Evolutionary conservation across 306 rosid species (phyloP), one percentile per base, ranked within the genome.

Genomic region (Prosopis cineraria): DNA sequence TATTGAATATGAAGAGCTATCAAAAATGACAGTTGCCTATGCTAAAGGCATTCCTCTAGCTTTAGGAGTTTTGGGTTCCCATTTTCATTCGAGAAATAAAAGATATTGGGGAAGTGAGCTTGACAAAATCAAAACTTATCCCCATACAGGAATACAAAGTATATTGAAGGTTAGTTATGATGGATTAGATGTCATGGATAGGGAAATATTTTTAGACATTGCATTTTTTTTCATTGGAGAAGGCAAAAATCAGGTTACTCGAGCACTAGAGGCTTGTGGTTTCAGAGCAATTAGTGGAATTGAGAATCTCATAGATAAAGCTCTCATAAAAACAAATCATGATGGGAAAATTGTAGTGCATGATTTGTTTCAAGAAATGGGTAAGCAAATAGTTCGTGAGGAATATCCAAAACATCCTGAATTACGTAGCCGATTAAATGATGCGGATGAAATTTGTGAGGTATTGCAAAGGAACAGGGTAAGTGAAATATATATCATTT

Each of bases 251-350:
- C 1, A 41, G 1, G 3, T 47, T 47, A 47, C 20, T 5, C 1
- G 8, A 5, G 3, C 0, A 0, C 9, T 47, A 5, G 53, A 47
- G n/a, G 53, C 22, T 47, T 47, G 22, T 47, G 53, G 3, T 5
- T 47, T 47, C 0, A 1, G 17, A 47, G 53, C 53, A 0, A 20
- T 14, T 16, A 47, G 53, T 17, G 53, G 53, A 47, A 47, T 17
- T 3, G 19, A 16, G 17, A 16, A 47, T 47, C 53, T 47, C 17
- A 17, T 1, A 0, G 8, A 47, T 14, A 47, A 47, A 47, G 53
- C 53, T 17, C 53, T 47, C 2, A 17, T 47, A 5, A 16, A 47
- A 0, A 13, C 0, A 0, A 0, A 0, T 1, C n/a, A n/a, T n/a
- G n/a, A n/a, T n/a, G n/a, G n/a, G n/a, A 0, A 0, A 5, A 45